Base-by-base conservation (phyloP, 768 basidiomycete genomes). In the Suillus discolor region DNA sequence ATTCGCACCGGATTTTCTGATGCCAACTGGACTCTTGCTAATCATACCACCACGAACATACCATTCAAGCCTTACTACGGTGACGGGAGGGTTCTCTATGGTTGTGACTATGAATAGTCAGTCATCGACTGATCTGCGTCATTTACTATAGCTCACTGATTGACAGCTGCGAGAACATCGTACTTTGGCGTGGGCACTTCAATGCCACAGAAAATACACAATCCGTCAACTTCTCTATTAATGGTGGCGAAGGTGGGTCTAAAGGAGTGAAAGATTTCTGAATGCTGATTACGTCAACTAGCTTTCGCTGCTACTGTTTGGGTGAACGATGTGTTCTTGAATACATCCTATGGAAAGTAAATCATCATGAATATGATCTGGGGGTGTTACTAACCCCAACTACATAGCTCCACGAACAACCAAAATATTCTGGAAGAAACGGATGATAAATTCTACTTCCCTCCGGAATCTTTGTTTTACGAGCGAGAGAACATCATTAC, bases 91-190 rank as follows among this genome's bases (percentile, higher is more conserved):
- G 79, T 93, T n/a, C 77, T 95, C 36, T 94, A 92, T 75, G 92
- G 91, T 1, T 94, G 92, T 71, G 93, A 94, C 75, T 95, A 95
- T 74, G 90, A 87, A 65, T 95, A 89, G 92, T 93, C 66, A 75
- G 89, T 75, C 51, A 47, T 41, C 34, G 38, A 18, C 28, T 47
- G 39, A 41, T 20, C 23, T 51, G 38, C n/a, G n/a, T 39, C 47
- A 71, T 45, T 72, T 59, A 57, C 44, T 28, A 54, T 44, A 23
- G 57, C 49, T 55, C 18, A 62, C 51, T 6, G 60, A 25, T 55
- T 13, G 18, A 66, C 47, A 93, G 93, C 78, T 94, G 93, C 68
- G 93, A 94, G 76, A 93, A 93, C 70, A 80, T 84, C 7, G 89
- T 93, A 38, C 79, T 95, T 16, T 94, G 91, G 91, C 83, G 91